Conservation (phyloP, 2,329 filamentous ascomycete species). For the Lanzia echinophila region DNA sequence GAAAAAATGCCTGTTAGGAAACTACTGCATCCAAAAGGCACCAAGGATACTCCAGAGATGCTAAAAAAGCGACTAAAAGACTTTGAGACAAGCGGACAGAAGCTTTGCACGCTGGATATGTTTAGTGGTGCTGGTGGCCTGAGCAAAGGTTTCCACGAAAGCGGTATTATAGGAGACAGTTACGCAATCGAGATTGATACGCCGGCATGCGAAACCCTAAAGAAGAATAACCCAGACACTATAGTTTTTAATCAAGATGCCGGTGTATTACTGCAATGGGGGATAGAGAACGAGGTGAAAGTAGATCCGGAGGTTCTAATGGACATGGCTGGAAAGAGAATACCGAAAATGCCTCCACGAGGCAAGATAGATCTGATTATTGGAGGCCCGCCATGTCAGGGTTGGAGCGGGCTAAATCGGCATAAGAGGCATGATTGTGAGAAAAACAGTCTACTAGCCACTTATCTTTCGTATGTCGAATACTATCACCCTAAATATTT, state of each 20-base stretch:
- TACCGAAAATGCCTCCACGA: slow-evolving; percentile 9
- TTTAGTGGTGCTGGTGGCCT: slow-evolving; percentile 14
- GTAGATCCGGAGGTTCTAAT: not conserved
- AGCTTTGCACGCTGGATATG: slow-evolving; percentile 4
- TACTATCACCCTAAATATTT: slow-evolving; percentile 23
- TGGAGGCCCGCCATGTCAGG: slow-evolving; percentile 17
- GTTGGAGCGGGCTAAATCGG: slow-evolving; percentile 14
- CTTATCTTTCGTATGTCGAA: slow-evolving; percentile 19
- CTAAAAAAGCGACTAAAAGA: not conserved
- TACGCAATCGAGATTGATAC: slow-evolving; percentile 10
- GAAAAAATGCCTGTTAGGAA: not conserved
- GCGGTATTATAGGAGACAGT: not conserved
- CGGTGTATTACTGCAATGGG: slow-evolving; percentile 2
- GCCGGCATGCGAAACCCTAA: not conserved
- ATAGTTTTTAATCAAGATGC: slow-evolving; percentile 8
- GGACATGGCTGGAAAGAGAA: not conserved
- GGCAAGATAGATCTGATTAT: slow-evolving; percentile 13
- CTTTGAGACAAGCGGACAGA: not conserved
- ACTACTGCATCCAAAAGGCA: not conserved
- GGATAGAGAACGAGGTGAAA: not conserved
- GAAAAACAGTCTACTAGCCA: slow-evolving; percentile 18
- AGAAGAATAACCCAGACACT: not conserved
- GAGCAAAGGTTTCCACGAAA: slow-evolving; percentile 6
- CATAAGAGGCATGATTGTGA: slow-evolving; percentile 11
- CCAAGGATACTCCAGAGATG: not conserved